A percentile compares a stretch with the other conserved stretches of the same genome.
Conservation (phyloP, 495 filamentous ascomycete genomes). For the Penicillium flavigenum region DNA sequence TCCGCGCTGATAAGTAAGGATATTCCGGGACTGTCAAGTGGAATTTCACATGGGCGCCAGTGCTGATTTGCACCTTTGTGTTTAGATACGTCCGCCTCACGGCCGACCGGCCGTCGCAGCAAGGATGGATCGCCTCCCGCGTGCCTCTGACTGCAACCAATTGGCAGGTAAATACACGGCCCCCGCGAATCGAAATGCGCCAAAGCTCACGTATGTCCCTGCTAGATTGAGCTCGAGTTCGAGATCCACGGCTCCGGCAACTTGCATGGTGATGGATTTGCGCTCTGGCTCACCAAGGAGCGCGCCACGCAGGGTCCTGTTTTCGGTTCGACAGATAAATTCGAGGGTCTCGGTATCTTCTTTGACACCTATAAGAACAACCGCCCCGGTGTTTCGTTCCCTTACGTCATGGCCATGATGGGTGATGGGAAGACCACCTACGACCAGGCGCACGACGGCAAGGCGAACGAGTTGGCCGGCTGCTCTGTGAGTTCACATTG, state of each 20-base stretch:
- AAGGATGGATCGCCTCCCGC: conserved; percentile 89
- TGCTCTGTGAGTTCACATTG: conserved; percentile 65
- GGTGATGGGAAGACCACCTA: conserved; percentile 87
- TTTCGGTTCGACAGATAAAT: conserved; percentile 83
- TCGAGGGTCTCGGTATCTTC: conserved; percentile 95
- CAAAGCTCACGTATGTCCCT: conserved; percentile 7
- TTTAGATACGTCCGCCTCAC: conserved; percentile 87
- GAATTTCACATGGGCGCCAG: neutral
- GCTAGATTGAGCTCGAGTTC: conserved; percentile 89
- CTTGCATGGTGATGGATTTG: conserved; percentile 95
- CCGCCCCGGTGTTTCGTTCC: conserved; percentile 90
- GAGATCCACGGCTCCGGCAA: conserved; percentile 79
- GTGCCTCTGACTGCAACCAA: conserved; percentile 97
- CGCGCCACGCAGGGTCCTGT: conserved; percentile 78
- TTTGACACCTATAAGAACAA: conserved; percentile 99
- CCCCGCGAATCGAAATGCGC: neutral
- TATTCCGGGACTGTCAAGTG: neutral
- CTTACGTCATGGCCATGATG: conserved; percentile 98
- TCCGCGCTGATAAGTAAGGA: conserved; percentile 83
- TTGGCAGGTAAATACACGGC: conserved; percentile 69
- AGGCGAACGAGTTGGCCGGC: conserved; percentile 86
- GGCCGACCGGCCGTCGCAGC: conserved; percentile 82
- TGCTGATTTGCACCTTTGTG: conserved; percentile 19
- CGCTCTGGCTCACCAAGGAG: conserved; percentile 97
- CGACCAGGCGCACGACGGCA: conserved; percentile 93